phyloP scores from a whole-genome alignment of 495 filamentous ascomycete genomes.

The Penicillium steckii region DNA sequence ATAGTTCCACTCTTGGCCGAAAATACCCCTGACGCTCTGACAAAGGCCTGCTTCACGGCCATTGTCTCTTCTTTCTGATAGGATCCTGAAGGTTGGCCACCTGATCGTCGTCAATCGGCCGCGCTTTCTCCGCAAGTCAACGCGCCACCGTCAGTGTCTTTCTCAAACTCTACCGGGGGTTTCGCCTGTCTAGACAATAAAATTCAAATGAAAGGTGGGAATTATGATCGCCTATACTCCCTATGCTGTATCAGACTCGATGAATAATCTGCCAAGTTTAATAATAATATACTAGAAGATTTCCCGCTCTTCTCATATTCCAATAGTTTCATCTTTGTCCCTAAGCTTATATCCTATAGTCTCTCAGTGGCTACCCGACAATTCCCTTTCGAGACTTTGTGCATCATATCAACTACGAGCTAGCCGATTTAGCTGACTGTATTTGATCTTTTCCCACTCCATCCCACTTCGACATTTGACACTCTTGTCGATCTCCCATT shows the following conservation, averaged over 20 bases:
- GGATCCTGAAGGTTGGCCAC: not conserved
- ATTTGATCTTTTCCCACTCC: not conserved
- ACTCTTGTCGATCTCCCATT: conserved; percentile 3
- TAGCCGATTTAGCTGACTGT: not conserved
- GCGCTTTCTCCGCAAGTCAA: not conserved
- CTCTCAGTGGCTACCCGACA: conserved; percentile 1
- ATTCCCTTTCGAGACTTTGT: no score
- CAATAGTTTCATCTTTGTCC: conserved; percentile 1
- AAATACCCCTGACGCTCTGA: not conserved
- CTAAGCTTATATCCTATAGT: conserved; percentile 12
- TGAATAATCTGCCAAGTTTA: not conserved
- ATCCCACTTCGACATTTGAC: not conserved
- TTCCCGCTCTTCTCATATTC: not conserved
- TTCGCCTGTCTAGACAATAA: not conserved
- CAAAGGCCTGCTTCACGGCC: not conserved
- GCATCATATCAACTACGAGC: not conserved
- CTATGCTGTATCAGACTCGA: not conserved
- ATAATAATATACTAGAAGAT: no score
- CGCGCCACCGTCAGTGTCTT: not conserved
- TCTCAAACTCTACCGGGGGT: conserved; percentile 4
- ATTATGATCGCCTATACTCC: not conserved
- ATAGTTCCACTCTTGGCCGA: not conserved
- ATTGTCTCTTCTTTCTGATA: not conserved
- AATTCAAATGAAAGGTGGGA: not conserved
- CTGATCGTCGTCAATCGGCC: not conserved